Evolutionary conservation across 768 basidiomycete species (phyloP), one percentile per base, ranked within the genome.

Genomic region (Suillus subaureus): DNA sequence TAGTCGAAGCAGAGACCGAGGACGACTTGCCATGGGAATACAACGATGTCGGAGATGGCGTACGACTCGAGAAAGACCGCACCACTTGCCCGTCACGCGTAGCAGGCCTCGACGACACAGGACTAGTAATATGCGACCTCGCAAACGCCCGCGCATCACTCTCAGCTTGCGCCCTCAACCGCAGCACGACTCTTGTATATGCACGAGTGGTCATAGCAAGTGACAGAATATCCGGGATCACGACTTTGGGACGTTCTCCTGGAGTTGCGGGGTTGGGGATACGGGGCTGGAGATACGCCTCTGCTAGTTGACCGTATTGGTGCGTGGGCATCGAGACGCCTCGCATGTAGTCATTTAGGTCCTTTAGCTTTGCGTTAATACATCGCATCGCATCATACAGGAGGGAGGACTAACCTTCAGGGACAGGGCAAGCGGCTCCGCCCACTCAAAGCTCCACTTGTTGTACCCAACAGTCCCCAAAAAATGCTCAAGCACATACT

Each of bases 101-200:
- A 18, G 8, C 51, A 35, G 42, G 67, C 9, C 47, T 40, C 6
- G 12, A 42, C 31, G 62, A 54, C 49, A 62, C 70, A 13, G 64
- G 61, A 3, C 51, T 51, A 11, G 35, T 35, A 21, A 37, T 18
- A 42, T 63, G 51, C 23, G 68, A 45, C 28, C 71, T 71, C 37
- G 70, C 69, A 49, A 75, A 18, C 62, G 67, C 62, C 61, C 51
- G 72, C 12, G 74, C 75, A 61, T 82, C 83, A 77, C 85, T 87
- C 71, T 95, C 93, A 0, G 91, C 93, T 69, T 94, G 93, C 0
- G 86, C 86, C 11, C 93, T 85, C 21, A 95, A 81, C 18, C 93
- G 86, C 31, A 94, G 79, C 1, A 94, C 86, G 6, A 95, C 85
- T n/a, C 91, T 86, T 1, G 89, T 90, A 73, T 93, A 95, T 2